Evolutionary conservation across 768 basidiomycete species (phyloP).

Genomic region (Lenzites betulinus): DNA sequence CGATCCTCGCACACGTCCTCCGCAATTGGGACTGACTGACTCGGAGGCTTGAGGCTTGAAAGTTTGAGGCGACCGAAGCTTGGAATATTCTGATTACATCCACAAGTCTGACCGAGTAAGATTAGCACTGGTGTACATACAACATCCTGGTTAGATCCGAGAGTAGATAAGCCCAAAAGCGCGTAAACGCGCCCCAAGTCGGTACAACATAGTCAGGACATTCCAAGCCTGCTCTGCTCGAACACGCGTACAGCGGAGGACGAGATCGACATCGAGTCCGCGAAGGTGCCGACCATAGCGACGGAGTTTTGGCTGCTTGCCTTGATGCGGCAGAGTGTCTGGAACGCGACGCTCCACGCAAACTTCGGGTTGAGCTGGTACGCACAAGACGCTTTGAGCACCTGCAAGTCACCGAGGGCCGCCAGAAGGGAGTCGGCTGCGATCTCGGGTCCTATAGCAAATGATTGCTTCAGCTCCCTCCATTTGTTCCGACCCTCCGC

Average conservation of each 20-base stretch:
- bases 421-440: background rate
- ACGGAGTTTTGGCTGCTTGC: constrained; percentile 36
- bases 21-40: no score
- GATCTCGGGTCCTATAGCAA: constrained; percentile 8
- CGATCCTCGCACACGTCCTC: no score
- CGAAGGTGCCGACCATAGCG: constrained; percentile 22
- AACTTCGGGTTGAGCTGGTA: constrained; percentile 40
- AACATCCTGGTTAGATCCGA: background rate
- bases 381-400: constrained; percentile 50
- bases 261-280: constrained; percentile 22
- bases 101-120: no score
- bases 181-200: no score
- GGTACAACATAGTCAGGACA: background rate
- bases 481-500: constrained; percentile 2
- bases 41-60: no score
- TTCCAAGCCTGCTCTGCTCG: constrained; percentile 15
- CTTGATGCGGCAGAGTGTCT: constrained; percentile 56
- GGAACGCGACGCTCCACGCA: constrained; percentile 57
- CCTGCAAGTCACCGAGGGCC: constrained; percentile 2
- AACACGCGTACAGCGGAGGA: constrained; percentile 12
- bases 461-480: constrained; percentile 12
- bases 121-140: background rate
- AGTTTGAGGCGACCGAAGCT: no score
- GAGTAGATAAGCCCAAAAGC: background rate
- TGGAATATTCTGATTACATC: no score